Conservation (phyloP, 768 basidiomycete genomes). For the Ramaria sp. region DNA sequence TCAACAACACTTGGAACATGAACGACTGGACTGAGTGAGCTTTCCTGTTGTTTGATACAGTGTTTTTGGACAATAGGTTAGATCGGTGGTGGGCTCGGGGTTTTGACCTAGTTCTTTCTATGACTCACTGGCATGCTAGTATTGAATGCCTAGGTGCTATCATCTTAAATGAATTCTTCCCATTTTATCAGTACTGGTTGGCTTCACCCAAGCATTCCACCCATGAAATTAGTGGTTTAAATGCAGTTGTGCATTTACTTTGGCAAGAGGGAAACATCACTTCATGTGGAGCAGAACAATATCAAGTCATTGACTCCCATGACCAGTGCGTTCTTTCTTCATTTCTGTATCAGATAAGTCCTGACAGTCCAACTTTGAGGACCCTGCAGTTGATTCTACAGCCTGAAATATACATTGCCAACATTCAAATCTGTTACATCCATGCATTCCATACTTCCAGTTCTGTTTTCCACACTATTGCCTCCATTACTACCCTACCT, state of each 20-base stretch:
- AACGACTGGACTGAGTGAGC: constrained; percentile 13
- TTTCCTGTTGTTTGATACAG: constrained; percentile 13
- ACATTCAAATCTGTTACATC: too few species aligned
- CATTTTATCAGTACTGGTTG: neutral
- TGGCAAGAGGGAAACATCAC: neutral
- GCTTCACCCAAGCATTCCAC: neutral
- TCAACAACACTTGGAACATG: too few species aligned
- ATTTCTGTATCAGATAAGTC: too few species aligned
- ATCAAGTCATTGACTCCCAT: neutral
- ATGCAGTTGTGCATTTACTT: neutral
- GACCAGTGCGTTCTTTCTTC: neutral
- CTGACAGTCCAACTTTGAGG: too few species aligned
- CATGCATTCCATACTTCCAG: too few species aligned
- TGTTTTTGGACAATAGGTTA: constrained; percentile 11
- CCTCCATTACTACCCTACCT: too few species aligned
- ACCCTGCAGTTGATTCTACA: neutral
- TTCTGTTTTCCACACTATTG: too few species aligned
- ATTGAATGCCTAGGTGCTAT: neutral
- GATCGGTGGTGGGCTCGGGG: constrained; percentile 9
- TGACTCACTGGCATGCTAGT: neutral
- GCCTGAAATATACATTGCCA: neutral
- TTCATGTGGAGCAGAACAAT: neutral
- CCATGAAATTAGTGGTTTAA: neutral
- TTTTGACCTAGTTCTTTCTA: neutral
- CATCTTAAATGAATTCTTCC: neutral